phyloP scores from a whole-genome alignment of 352 stramenopile genomes.

The Pythium dissotocum region DNA sequence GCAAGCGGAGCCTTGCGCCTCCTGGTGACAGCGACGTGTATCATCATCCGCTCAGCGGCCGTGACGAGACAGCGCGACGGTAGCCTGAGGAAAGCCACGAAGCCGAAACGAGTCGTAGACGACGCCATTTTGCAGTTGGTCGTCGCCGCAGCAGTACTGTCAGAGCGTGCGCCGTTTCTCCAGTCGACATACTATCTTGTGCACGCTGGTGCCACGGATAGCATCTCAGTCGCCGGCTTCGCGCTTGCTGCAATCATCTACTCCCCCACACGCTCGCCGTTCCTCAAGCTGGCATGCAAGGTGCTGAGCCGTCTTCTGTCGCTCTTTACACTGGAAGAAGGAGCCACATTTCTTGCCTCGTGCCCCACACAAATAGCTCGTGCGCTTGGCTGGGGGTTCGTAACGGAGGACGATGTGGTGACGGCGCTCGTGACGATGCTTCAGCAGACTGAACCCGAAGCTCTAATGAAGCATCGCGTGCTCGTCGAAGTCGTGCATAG shows the following conservation, averaged over 20 bases:
- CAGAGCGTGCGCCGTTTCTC: constrained; percentile 21
- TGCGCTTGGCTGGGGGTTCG: constrained; percentile 13
- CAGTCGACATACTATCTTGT: constrained; percentile 29
- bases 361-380: constrained; percentile 21
- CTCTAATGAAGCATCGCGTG: constrained; percentile 29
- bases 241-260: constrained; percentile 23
- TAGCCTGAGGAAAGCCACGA: neutral
- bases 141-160: constrained; percentile 16
- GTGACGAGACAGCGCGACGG: neutral
- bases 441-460: constrained; percentile 21
- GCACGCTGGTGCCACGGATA: constrained; percentile 14
- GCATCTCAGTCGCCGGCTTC: constrained; percentile 21
- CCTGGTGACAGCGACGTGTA: constrained; percentile 5
- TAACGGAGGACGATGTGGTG: constrained; percentile 11
- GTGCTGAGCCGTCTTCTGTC: constrained; percentile 22
- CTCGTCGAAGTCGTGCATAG: constrained; percentile 28
- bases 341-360: constrained; percentile 4
- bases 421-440: constrained; percentile 26
- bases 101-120: neutral
- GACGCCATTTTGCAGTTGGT: constrained; percentile 15
- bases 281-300: constrained; percentile 22
- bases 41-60: neutral
- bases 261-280: neutral
- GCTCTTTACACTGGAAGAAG: constrained; percentile 23
- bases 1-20: constrained; percentile 9